A percentile compares a stretch with the other conserved stretches of the same genome.
phyloP scores from a whole-genome alignment of 176 grass and related monocot genomes.

The Oropetium thomaeum region DNA sequence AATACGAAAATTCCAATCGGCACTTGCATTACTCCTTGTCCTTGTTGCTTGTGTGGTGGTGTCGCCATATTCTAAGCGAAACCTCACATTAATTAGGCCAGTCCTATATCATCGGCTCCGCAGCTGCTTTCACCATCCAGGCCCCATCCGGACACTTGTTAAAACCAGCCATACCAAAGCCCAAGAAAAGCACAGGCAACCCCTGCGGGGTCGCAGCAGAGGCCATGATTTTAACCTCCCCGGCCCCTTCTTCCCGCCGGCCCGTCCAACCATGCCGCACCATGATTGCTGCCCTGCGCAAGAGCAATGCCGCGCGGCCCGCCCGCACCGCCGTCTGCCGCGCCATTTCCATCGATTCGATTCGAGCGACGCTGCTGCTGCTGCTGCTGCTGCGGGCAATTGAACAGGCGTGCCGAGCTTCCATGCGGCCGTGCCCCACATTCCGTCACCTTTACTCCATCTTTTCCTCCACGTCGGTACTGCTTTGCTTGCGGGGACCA shows the following conservation, averaged over 20 bases:
- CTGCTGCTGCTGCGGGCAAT: slow-evolving; percentile 23
- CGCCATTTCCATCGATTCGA: slow-evolving; percentile 21
- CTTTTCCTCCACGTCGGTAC: slow-evolving; percentile 25
- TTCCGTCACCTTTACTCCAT: slow-evolving; percentile 49
- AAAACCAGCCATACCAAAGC: slow-evolving; percentile 8
- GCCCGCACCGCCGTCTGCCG: slow-evolving; percentile 31
- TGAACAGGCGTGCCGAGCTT: slow-evolving; percentile 47
- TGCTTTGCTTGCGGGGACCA: slow-evolving; percentile 23
- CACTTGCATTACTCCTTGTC: background rate
- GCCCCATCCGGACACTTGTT: slow-evolving; percentile 22
- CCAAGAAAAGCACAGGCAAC: slow-evolving; percentile 18
- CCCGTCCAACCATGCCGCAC: slow-evolving; percentile 18
- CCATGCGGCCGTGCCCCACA: slow-evolving; percentile 39
- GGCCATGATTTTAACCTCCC: slow-evolving; percentile 22
- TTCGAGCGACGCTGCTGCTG: slow-evolving; percentile 7
- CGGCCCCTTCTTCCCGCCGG: background rate
- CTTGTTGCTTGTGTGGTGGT: too few species aligned
- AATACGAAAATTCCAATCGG: background rate
- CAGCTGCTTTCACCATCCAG: slow-evolving; percentile 13
- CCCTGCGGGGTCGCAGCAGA: slow-evolving; percentile 23
- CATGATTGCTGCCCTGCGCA: slow-evolving; percentile 37
- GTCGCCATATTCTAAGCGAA: background rate
- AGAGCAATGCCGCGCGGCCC: background rate
- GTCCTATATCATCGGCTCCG: slow-evolving; percentile 5
- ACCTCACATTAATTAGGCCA: background rate